These are phyloP conservation scores for Jacaranda copaia DNA, from an alignment of 257 asterid genomes.

Conservation along the genomic window DNA sequence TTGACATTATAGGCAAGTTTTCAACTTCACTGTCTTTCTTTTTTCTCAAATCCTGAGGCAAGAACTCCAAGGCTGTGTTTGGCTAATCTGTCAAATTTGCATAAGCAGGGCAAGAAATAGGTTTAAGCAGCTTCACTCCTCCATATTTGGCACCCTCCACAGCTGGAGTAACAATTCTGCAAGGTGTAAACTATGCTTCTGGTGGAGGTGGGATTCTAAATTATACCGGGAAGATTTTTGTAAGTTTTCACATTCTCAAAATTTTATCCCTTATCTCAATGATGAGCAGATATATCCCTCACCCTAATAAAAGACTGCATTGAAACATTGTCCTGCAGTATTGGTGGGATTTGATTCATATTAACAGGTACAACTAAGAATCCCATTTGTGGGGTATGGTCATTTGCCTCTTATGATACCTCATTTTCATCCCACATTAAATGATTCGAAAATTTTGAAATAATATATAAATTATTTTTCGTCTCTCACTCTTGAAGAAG, in stretches of 20 bases:
- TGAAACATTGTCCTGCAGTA: too few relatives aligned
- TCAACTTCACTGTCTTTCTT: background rate
- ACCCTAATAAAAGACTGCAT: too few relatives aligned
- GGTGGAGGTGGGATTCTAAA: slow-evolving; percentile 88
- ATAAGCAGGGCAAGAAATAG: slow-evolving; percentile 61
- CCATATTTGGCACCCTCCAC: slow-evolving; percentile 80
- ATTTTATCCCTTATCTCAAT: background rate
- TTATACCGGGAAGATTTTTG: slow-evolving; percentile 68
- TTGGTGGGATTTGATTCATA: too few relatives aligned
- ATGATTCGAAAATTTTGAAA: too few relatives aligned
- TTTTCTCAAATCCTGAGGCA: too few relatives aligned
- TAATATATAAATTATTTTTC: too few relatives aligned
- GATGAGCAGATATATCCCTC: too few relatives aligned
- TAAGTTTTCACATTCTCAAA: slow-evolving; percentile 35
- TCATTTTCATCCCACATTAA: too few relatives aligned
- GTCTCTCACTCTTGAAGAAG: too few relatives aligned
- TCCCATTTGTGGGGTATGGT: too few relatives aligned
- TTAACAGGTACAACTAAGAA: too few relatives aligned
- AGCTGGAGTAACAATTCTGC: slow-evolving; percentile 51
- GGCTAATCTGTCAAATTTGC: slow-evolving; percentile 4
- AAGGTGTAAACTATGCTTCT: slow-evolving; percentile 83
- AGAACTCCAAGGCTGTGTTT: background rate
- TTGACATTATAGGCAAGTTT: slow-evolving; percentile 74
- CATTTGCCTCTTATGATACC: too few relatives aligned
- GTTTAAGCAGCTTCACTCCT: slow-evolving; percentile 58